These are phyloP conservation scores for Andrographis paniculata DNA, from an alignment of 305 asterid genomes.

Conservation along the genomic window DNA sequence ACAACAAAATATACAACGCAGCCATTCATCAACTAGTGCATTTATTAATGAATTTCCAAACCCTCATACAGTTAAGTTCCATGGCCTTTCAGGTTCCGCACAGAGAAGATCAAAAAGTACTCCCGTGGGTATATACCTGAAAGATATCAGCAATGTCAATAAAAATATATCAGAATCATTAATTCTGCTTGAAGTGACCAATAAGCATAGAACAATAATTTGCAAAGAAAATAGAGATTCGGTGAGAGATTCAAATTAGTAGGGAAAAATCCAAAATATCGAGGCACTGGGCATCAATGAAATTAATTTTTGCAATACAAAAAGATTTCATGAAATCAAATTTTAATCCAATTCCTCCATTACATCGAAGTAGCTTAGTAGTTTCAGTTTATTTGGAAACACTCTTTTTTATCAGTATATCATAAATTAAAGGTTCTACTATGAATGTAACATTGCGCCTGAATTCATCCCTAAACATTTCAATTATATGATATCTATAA, in stretches of 20 bases:
- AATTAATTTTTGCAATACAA: too few relatives aligned
- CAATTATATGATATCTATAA: too few relatives aligned
- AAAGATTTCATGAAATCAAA: too few relatives aligned
- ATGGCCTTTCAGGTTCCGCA: slow-evolving; percentile 91
- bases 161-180: slow-evolving; percentile 15
- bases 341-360: too few relatives aligned
- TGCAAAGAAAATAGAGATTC: background rate
- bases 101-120: slow-evolving; percentile 92
- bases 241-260: background rate
- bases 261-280: background rate
- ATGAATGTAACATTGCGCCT: too few relatives aligned
- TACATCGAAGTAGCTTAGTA: too few relatives aligned
- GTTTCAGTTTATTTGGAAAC: too few relatives aligned
- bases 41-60: slow-evolving; percentile 1
- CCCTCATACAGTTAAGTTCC: slow-evolving; percentile 72
- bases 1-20: too few relatives aligned
- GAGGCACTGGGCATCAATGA: too few relatives aligned
- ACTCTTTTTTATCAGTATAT: too few relatives aligned
- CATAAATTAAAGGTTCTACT: too few relatives aligned
- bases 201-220: slow-evolving; percentile 7
- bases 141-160: slow-evolving; percentile 18
- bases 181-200: background rate
- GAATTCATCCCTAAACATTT: too few relatives aligned
- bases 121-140: slow-evolving; percentile 91
- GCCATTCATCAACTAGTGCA: background rate